Percentiles rank a stretch among this genome's conserved stretches.
Conservation (phyloP, 768 basidiomycete species). For the Termitomyces sp. region DNA sequence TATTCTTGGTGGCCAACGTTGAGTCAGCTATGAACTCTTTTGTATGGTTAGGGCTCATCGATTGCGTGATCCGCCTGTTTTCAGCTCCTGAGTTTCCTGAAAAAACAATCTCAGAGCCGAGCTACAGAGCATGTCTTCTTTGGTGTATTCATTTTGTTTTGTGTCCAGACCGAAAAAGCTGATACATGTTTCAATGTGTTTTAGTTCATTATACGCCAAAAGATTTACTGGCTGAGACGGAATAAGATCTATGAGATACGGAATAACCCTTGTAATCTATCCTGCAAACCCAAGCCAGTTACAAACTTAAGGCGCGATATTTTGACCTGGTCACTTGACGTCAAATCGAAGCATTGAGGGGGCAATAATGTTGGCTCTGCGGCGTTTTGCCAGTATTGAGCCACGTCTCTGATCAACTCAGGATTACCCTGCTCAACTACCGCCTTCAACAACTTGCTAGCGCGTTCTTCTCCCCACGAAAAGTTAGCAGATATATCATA, state of each 20-base stretch:
- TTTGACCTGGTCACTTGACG: neutral
- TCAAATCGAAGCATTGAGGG: constrained; percentile 10
- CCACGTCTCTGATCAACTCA: constrained; percentile 45
- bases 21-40: constrained; percentile 9
- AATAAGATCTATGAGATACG: constrained; percentile 1
- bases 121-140: neutral
- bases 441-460: constrained; percentile 42
- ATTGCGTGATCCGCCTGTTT: constrained; percentile 10
- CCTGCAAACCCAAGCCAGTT: constrained; percentile 10
- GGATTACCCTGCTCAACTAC: constrained; percentile 44
- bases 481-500: constrained; percentile 39
- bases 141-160: neutral
- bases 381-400: constrained; percentile 38
- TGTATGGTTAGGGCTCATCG: neutral
- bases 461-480: constrained; percentile 25
- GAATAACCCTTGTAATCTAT: constrained; percentile 11
- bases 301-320: constrained; percentile 8
- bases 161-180: neutral
- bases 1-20: neutral
- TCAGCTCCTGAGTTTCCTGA: neutral
- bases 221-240: neutral
- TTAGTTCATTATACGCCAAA: too few species aligned
- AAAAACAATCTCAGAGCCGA: neutral
- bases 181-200: neutral
- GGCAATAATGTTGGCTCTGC: constrained; percentile 7